These are phyloP conservation scores for Cercospora sp. DNA, from an alignment of 2,329 filamentous ascomycete genomes.

Conservation along the genomic window DNA sequence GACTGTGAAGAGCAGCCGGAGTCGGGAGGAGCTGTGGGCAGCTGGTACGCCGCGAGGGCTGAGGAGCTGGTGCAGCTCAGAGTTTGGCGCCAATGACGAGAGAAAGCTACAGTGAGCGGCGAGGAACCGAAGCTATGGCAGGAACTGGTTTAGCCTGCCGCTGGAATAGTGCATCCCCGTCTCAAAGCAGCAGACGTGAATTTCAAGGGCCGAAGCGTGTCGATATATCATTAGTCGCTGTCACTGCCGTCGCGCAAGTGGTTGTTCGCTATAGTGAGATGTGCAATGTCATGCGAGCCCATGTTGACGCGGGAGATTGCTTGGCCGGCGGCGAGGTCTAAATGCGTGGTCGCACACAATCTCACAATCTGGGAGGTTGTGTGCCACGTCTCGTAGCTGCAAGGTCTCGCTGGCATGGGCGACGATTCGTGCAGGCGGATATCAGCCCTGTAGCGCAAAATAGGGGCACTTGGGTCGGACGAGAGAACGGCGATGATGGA, in stretches of 20 bases:
- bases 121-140: background rate
- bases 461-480: background rate
- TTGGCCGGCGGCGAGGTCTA: background rate
- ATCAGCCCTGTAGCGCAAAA: conserved; percentile 10
- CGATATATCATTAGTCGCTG: background rate
- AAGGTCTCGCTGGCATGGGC: conserved; percentile 41
- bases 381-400: conserved; percentile 28
- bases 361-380: background rate
- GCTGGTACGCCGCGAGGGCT: background rate
- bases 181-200: background rate
- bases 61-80: background rate
- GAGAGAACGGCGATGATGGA: background rate
- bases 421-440: background rate
- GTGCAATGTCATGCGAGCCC: background rate
- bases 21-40: background rate
- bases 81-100: background rate
- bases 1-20: background rate
- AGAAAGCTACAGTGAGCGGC: background rate
- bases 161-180: background rate
- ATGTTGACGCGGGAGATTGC: background rate
- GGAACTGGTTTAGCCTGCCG: background rate
- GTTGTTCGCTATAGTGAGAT: background rate
- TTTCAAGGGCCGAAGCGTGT: background rate
- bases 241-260: background rate
- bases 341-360: background rate